Evolutionary conservation across 73 alveolate species (phyloP), one percentile per base, ranked within the genome.

Genomic region (Paramecium caudatum): DNA sequence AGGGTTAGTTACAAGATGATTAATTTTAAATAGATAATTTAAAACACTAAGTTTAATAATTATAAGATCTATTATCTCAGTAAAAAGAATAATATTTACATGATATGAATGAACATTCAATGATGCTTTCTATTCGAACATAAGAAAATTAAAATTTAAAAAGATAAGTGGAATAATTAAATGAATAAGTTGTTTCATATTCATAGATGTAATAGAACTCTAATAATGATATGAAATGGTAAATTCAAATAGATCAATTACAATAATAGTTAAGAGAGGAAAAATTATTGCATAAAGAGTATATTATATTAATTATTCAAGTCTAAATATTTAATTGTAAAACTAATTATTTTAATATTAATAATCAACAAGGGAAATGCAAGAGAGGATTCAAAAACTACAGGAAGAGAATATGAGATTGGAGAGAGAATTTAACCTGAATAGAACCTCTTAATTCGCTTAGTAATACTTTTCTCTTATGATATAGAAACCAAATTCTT

Each of bases 91-190:
- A 55, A 55, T 55, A 55, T 55, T 27, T 55, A 23, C 23, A 8
- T 55, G 80, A 55, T 55, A 55, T 55, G 80, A 55, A 55, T 55
- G 80, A 55, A 2, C 23, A 55, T 55, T 23, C 80, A 12, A 27
- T 27, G 23, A 23, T 55, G 0, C 1, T 55, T 4, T 55, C 80
- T 2, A 19, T 55, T 0, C 23, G 46, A 55, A 55, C 23, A 27
- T 10, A 55, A 23, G 80, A 55, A 55, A 55, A 55, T 55, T 55
- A 3, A 55, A 55, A 55, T 55, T 23, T 55, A 0, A 55, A 55
- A 21, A 55, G 23, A 15, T 55, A 55, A 23, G 12, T 55, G 9
- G 80, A 55, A 0, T 43, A 55, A 12, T 23, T 55, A 4, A 55
- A 23, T 55, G 4, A 55, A 55, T 27, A 55, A 55, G 23, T 55